Conservation (phyloP, 1,284 basidiomycete genomes). For the Malassezia japonica region DNA sequence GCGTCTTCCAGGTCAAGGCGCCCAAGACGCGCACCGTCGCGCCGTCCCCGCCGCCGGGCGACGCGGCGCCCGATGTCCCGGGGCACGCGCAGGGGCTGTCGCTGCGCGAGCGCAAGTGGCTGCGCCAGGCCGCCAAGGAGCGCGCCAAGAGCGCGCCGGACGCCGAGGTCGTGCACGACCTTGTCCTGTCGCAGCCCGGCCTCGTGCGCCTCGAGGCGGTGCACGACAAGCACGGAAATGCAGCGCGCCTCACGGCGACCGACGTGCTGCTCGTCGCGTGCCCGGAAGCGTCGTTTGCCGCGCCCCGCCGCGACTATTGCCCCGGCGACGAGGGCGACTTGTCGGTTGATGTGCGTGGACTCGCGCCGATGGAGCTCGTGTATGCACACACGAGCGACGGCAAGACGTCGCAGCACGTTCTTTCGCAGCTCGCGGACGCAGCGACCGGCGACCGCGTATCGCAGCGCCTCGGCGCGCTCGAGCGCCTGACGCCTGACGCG, state of each 20-base stretch:
- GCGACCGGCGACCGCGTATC: neutral
- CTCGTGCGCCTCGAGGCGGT: constrained; percentile 37
- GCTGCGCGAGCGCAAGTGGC: constrained; percentile 13
- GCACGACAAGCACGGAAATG: constrained; percentile 33
- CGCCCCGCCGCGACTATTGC: constrained; percentile 22
- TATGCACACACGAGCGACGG: constrained; percentile 24
- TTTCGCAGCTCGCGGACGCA: constrained; percentile 4
- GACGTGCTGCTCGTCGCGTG: constrained; percentile 41
- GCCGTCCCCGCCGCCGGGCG: neutral
- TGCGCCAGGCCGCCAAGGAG: constrained; percentile 5
- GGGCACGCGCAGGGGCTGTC: neutral
- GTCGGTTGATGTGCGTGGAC: constrained; percentile 29
- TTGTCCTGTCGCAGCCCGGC: constrained; percentile 29
- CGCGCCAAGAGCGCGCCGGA: neutral
- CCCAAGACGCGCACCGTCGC: neutral
- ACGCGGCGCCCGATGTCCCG: constrained; percentile 14
- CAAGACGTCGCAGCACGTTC: neutral
- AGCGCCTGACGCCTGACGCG: neutral
- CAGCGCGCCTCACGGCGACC: constrained; percentile 25
- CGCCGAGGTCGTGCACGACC: constrained; percentile 29
- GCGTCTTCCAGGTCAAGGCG: constrained; percentile 57
- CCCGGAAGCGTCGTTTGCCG: constrained; percentile 30
- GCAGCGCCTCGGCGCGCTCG: neutral
- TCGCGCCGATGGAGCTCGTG: constrained; percentile 35
- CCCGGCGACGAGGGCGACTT: constrained; percentile 33